Conservation (phyloP, 768 basidiomycete species). For the Leccinum obscurum region DNA sequence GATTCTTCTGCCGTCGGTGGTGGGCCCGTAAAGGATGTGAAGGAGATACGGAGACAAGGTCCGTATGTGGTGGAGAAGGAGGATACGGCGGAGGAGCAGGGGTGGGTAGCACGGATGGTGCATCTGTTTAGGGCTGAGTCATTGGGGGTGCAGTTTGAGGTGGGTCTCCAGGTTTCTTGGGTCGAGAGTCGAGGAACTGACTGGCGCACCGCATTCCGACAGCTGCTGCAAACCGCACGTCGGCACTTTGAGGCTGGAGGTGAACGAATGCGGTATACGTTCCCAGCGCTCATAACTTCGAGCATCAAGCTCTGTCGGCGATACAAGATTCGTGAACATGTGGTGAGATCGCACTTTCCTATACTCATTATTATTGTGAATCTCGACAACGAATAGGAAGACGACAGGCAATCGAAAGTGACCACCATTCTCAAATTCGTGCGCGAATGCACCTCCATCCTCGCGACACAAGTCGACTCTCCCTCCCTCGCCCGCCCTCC, state of each 20-base stretch:
- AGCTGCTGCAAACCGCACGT: slow-evolving; percentile 91
- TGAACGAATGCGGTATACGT: slow-evolving; percentile 91
- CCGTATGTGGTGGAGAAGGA: slow-evolving; percentile 71
- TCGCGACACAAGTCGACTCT: slow-evolving; percentile 91
- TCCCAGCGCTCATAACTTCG: slow-evolving; percentile 46
- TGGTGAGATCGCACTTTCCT: slow-evolving; percentile 38
- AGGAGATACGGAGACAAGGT: slow-evolving; percentile 56
- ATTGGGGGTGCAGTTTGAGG: slow-evolving; percentile 31
- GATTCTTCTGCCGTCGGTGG: slow-evolving; percentile 38
- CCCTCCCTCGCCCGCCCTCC: slow-evolving; percentile 84
- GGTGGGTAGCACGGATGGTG: slow-evolving; percentile 98
- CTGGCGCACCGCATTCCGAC: not conserved
- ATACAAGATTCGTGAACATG: slow-evolving; percentile 75
- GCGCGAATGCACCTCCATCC: slow-evolving; percentile 89
- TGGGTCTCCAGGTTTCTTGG: slow-evolving; percentile 21
- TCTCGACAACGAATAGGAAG: slow-evolving; percentile 49
- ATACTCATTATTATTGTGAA: no score
- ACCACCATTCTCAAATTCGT: slow-evolving; percentile 89
- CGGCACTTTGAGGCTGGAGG: slow-evolving; percentile 89
- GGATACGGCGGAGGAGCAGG: slow-evolving; percentile 97
- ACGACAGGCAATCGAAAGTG: slow-evolving; percentile 84
- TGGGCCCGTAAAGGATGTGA: slow-evolving; percentile 29
- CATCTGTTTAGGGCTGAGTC: slow-evolving; percentile 92
- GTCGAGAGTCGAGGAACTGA: not conserved
- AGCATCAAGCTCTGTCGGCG: slow-evolving; percentile 90